phyloP scores from a whole-genome alignment of 441 rosid genomes.

The Rhodomyrtus psidioides region DNA sequence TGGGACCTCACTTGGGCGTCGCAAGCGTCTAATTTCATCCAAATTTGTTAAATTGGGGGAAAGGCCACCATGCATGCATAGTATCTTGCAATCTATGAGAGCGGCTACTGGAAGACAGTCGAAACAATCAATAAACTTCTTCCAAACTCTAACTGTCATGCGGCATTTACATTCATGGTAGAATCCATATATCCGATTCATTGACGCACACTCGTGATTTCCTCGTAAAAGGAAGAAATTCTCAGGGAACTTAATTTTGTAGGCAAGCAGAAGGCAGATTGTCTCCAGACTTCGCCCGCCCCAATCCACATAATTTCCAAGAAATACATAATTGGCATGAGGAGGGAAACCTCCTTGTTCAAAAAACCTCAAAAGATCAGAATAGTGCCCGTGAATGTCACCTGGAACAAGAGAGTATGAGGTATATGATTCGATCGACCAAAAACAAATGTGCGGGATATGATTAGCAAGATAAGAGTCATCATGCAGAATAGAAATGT shows the following conservation, averaged over 20 bases:
- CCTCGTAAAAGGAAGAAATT: slow-evolving; percentile 15
- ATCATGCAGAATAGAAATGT: not conserved
- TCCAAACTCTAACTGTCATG: slow-evolving; percentile 3
- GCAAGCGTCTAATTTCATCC: slow-evolving; percentile 1
- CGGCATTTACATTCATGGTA: slow-evolving; percentile 6
- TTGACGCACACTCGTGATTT: slow-evolving; percentile 2
- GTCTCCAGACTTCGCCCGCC: slow-evolving; percentile 7
- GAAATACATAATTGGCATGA: slow-evolving; percentile 1
- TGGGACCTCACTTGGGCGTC: slow-evolving; percentile 3
- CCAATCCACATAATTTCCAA: slow-evolving; percentile 9
- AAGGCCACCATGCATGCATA: slow-evolving; percentile 12
- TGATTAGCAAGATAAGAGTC: not conserved
- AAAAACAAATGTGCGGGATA: not conserved
- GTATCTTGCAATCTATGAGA: slow-evolving; percentile 1
- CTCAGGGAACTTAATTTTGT: slow-evolving; percentile 8
- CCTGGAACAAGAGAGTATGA: not conserved
- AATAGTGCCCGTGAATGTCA: slow-evolving; percentile 12
- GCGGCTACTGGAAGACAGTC: slow-evolving; percentile 8
- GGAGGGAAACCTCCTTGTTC: slow-evolving; percentile 7
- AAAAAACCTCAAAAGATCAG: slow-evolving; percentile 7
- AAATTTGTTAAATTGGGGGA: slow-evolving; percentile 1
- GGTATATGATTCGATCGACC: not conserved
- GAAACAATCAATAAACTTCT: slow-evolving; percentile 8
- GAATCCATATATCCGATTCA: slow-evolving; percentile 5
- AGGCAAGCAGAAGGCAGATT: slow-evolving; percentile 9